A percentile compares a stretch with the other conserved stretches of the same genome.
phyloP scores from a whole-genome alignment of 75 land plant genomes.

The Sequoia sempervirens region DNA sequence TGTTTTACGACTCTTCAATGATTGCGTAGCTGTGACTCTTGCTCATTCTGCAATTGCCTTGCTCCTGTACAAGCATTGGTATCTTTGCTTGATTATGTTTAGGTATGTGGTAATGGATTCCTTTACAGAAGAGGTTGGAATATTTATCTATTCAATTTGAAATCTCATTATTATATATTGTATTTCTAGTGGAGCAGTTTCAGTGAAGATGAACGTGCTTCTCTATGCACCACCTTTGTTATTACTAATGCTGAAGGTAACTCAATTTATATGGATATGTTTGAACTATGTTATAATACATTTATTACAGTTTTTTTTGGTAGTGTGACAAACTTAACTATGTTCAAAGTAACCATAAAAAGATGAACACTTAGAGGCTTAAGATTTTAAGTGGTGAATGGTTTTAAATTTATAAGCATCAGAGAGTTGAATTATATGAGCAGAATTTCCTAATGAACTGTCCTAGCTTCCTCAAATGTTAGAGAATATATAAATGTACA shows the following conservation, averaged over 20 bases:
- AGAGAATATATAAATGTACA: not conserved
- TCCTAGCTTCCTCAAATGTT: not conserved
- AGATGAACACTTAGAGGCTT: not conserved
- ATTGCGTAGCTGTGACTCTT: slow-evolving; percentile 84
- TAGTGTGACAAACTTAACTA: not conserved
- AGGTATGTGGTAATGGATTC: slow-evolving; percentile 33
- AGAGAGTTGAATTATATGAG: not conserved
- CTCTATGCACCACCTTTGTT: slow-evolving; percentile 85
- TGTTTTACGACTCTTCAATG: slow-evolving; percentile 93
- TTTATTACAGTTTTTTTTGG: not conserved
- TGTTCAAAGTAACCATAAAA: not conserved
- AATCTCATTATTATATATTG: not conserved
- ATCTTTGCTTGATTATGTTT: slow-evolving; percentile 74
- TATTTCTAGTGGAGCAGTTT: slow-evolving; percentile 74
- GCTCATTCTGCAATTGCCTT: slow-evolving; percentile 72
- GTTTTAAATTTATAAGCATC: not conserved
- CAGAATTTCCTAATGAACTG: not conserved
- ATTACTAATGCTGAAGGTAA: slow-evolving; percentile 78
- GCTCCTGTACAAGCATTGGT: slow-evolving; percentile 65
- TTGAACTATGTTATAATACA: not conserved
- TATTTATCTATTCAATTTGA: not conserved
- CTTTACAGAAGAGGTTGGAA: not conserved
- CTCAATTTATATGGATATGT: slow-evolving; percentile 4
- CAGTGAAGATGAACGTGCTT: slow-evolving; percentile 95
- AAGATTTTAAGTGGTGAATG: not conserved